Percentiles rank a stretch among this genome's conserved stretches.
phyloP scores from a whole-genome alignment of 176 grass and related monocot genomes.

The Triticum timopheevii region DNA sequence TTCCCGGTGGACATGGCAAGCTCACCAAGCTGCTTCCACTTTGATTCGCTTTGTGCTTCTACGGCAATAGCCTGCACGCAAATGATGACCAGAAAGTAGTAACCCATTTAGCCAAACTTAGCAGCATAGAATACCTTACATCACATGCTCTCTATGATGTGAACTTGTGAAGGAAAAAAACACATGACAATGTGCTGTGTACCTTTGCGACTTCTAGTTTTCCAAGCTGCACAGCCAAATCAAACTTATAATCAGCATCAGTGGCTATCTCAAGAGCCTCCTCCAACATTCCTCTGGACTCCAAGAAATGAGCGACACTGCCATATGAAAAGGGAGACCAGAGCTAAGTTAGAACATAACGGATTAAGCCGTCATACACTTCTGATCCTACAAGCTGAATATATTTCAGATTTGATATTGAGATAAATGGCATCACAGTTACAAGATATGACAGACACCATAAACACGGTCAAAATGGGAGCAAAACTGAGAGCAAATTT shows the following conservation, averaged over 20 bases:
- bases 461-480: neutral
- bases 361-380: neutral
- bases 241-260: slow-evolving; percentile 96
- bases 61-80: slow-evolving; percentile 66
- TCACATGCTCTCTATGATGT: slow-evolving; percentile 17
- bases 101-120: slow-evolving; percentile 3
- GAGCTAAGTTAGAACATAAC: slow-evolving; percentile 13
- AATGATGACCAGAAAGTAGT: slow-evolving; percentile 11
- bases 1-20: slow-evolving; percentile 91
- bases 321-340: slow-evolving; percentile 17
- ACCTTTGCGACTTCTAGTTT: slow-evolving; percentile 93
- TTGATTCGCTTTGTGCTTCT: slow-evolving; percentile 96
- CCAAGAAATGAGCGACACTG: slow-evolving; percentile 97
- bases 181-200: slow-evolving; percentile 4
- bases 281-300: slow-evolving; percentile 96
- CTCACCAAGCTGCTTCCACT: slow-evolving; percentile 97
- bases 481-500: slow-evolving; percentile 12
- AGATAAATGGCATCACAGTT: neutral
- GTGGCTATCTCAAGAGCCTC: slow-evolving; percentile 98
- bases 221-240: slow-evolving; percentile 94
- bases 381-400: neutral
- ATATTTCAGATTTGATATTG: slow-evolving; percentile 5
- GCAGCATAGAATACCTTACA: neutral
- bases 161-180: neutral
- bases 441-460: neutral